Evolutionary conservation across 2,329 filamentous ascomycete genomes (phyloP), one percentile per base, ranked within the genome.

Genomic region (Xylaria sp.): DNA sequence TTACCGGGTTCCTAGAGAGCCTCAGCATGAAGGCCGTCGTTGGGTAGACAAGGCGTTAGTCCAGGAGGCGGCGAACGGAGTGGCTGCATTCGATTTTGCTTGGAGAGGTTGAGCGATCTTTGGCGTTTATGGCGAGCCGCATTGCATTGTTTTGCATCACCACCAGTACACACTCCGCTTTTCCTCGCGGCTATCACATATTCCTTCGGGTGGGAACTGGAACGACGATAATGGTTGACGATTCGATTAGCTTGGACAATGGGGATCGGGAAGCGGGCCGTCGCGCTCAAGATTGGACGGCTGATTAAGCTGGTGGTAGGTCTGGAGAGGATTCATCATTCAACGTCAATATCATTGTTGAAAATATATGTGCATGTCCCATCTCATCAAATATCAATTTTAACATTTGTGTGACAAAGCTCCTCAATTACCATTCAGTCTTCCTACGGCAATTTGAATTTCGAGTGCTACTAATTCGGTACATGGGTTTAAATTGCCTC

Each of bases 11-110:
- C 79, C 83, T 99, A 72, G 96, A 99, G 82, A 91, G 91, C 64
- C 80, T 99, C 77, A 97, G 94, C 81, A 91, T 94, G 87, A 97
- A 97, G 86, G 90, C 90, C 65, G 94, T 98, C 20, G 91, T 91
- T 63, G 88, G 89, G 50, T 91, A 77, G 79, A n/a, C 50, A 3
- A 45, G 15, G 23, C 15, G 28, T 30, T n/a, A 34, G 23, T 36
- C 39, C 12, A 60, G 13, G 46, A 60, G 60, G n/a, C 12, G 32
- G 56, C n/a, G 34, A 30, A 50, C 4, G 32, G 41, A 48, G 52
- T 18, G 43, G 41, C 28, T 10, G 41, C 63, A 60, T 62, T 67
- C 23, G 20, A 43, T 46, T 50, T 58, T 58, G 46, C 61, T 60
- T 32, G 58, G 32, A 53, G 58, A 60, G 62, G 48, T 65, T 60